A percentile compares a stretch with the other conserved stretches of the same genome.
phyloP scores from a whole-genome alignment of 2,329 filamentous ascomycete genomes.

The Aspergillus pseudoglaucus region DNA sequence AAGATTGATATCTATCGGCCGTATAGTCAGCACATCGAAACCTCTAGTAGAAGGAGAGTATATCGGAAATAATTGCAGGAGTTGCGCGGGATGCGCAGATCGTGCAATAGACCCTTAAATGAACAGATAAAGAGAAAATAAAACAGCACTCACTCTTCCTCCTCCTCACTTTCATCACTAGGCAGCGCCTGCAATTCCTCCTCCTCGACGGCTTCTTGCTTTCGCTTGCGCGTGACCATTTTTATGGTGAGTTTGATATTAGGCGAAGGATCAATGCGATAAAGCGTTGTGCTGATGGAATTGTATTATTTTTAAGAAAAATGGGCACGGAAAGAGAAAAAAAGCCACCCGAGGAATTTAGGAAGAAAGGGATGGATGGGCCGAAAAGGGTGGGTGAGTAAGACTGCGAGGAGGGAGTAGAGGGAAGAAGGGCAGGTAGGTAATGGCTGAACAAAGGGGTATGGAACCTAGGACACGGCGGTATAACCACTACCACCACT shows the following conservation, averaged over 20 bases:
- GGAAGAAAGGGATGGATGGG: slow-evolving; percentile 10
- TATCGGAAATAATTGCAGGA: not conserved
- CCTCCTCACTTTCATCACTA: slow-evolving; percentile 45
- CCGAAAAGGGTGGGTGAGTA: no score
- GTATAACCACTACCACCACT: no score
- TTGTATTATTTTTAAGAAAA: slow-evolving; percentile 1
- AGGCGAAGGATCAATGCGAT: not conserved
- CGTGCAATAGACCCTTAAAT: not conserved
- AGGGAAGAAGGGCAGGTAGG: no score
- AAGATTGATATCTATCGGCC: slow-evolving; percentile 29
- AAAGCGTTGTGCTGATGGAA: no score
- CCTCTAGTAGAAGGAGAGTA: not conserved
- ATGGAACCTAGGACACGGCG: no score
- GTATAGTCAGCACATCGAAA: not conserved
- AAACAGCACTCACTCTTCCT: slow-evolving; percentile 40
- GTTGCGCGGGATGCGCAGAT: not conserved
- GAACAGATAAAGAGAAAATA: not conserved
- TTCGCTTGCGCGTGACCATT: slow-evolving; percentile 47
- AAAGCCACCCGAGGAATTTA: slow-evolving; percentile 7
- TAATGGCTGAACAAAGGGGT: no score
- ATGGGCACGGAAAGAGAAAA: not conserved
- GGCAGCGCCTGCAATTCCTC: slow-evolving; percentile 43
- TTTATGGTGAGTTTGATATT: slow-evolving; percentile 1
- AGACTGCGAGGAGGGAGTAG: no score
- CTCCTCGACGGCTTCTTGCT: slow-evolving; percentile 43